Conservation (phyloP, 257 asterid genomes). For the Ilex asprella region DNA sequence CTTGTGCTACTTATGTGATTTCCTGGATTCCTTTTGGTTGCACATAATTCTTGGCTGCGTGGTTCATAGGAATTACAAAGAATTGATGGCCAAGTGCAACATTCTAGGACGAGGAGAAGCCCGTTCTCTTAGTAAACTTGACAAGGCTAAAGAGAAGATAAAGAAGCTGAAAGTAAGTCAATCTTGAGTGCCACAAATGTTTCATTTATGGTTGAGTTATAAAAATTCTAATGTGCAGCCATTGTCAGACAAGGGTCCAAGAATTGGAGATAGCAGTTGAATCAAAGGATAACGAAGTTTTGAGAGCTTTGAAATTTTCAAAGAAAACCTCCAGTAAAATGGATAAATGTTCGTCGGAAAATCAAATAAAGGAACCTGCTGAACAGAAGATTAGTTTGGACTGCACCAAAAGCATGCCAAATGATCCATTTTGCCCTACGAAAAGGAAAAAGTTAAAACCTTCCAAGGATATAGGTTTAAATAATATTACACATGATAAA, state of each 20-base stretch:
- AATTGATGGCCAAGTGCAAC: constrained; percentile 81
- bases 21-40: not conserved
- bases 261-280: constrained; percentile 62
- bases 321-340: constrained; percentile 12
- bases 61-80: constrained; percentile 78
- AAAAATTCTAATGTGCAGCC: constrained; percentile 13
- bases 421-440: constrained; percentile 18
- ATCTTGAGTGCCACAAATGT: constrained; percentile 3
- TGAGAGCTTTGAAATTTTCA: constrained; percentile 49
- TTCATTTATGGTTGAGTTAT: constrained; percentile 11
- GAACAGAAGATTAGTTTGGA: constrained; percentile 19
- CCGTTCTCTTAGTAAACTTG: constrained; percentile 53
- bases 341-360: constrained; percentile 17
- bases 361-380: constrained; percentile 26
- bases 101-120: constrained; percentile 92
- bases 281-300: constrained; percentile 56
- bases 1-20: not conserved
- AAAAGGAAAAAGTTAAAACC: constrained; percentile 20
- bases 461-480: constrained; percentile 19
- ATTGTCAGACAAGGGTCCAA: constrained; percentile 54
- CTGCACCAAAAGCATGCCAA: constrained; percentile 15
- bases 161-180: constrained; percentile 57
- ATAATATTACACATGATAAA: constrained; percentile 15
- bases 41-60: constrained; percentile 12
- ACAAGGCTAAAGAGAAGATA: constrained; percentile 73